Evolutionary conservation across 148 eudicot genomes (phyloP).

Genomic region (Chenopodium suecicum): DNA sequence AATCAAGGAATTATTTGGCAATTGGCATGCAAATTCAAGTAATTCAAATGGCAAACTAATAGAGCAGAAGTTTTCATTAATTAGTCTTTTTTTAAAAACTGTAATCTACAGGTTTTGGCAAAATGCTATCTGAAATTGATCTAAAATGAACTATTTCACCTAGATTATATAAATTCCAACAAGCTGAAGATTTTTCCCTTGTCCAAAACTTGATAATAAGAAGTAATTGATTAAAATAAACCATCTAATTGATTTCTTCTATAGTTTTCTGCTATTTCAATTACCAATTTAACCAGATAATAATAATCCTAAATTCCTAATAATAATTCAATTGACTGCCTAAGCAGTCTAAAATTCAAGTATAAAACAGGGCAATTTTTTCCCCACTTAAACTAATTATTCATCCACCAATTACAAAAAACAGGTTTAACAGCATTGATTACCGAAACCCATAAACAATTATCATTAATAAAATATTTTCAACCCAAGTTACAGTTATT

Average conservation of each 20-base stretch:
- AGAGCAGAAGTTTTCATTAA: too few species aligned
- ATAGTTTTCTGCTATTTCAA: too few species aligned
- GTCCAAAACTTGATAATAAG: not conserved
- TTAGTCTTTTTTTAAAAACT: too few species aligned
- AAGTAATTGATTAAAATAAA: too few species aligned
- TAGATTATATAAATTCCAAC: not conserved
- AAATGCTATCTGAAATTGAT: not conserved
- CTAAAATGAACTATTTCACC: not conserved
- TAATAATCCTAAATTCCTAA: too few species aligned
- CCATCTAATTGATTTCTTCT: too few species aligned
- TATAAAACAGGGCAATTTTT: not conserved
- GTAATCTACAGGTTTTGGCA: too few species aligned
- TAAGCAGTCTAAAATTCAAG: not conserved
- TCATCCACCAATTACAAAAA: not conserved
- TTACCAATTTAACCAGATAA: too few species aligned
- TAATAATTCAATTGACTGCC: too few species aligned
- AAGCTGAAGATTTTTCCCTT: not conserved
- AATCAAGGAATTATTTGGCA: not conserved
- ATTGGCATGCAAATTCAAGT: not conserved
- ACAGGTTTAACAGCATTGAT: not conserved
- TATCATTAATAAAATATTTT: not conserved
- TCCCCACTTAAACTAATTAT: not conserved
- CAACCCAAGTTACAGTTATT: not conserved
- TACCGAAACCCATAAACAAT: not conserved
- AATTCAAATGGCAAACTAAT: not conserved